phyloP scores from a whole-genome alignment of 371 early-diverging fungal species.

The Catenaria anguillulae region DNA sequence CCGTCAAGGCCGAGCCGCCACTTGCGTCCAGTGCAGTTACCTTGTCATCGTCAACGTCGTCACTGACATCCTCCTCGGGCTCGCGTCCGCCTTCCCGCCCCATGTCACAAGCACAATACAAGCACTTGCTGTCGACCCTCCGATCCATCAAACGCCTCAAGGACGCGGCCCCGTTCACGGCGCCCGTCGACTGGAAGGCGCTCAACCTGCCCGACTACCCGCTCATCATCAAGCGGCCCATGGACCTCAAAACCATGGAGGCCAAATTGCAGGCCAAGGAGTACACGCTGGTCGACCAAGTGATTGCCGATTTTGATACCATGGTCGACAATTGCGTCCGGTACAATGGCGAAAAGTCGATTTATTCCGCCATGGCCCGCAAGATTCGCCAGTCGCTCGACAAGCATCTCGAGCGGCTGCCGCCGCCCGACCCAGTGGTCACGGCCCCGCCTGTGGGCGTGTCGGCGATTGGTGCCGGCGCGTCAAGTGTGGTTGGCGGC shows the following conservation, averaged over 20 bases:
- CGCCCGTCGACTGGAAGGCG: slow-evolving; percentile 47
- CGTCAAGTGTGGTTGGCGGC: neutral
- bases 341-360: slow-evolving; percentile 72
- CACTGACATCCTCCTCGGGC: too few relatives aligned
- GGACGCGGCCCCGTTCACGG: slow-evolving; percentile 38
- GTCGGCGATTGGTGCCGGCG: neutral
- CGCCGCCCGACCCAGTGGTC: slow-evolving; percentile 10
- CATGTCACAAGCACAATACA: neutral
- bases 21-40: too few relatives aligned
- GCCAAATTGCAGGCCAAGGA: slow-evolving; percentile 50
- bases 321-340: slow-evolving; percentile 76
- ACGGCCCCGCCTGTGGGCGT: neutral
- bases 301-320: slow-evolving; percentile 55
- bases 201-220: slow-evolving; percentile 91
- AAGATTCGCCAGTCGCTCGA: slow-evolving; percentile 59
- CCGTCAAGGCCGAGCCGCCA: too few relatives aligned
- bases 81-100: neutral
- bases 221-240: slow-evolving; percentile 82
- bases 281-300: slow-evolving; percentile 49
- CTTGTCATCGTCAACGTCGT: too few relatives aligned
- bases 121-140: neutral
- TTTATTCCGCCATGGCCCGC: slow-evolving; percentile 55
- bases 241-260: slow-evolving; percentile 94
- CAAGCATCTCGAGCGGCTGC: slow-evolving; percentile 51
- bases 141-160: neutral